A percentile compares a stretch with the other conserved stretches of the same genome.
These are phyloP conservation scores for Pleurotus eryngii DNA, from an alignment of 768 basidiomycete genomes.

Conservation along the genomic window DNA sequence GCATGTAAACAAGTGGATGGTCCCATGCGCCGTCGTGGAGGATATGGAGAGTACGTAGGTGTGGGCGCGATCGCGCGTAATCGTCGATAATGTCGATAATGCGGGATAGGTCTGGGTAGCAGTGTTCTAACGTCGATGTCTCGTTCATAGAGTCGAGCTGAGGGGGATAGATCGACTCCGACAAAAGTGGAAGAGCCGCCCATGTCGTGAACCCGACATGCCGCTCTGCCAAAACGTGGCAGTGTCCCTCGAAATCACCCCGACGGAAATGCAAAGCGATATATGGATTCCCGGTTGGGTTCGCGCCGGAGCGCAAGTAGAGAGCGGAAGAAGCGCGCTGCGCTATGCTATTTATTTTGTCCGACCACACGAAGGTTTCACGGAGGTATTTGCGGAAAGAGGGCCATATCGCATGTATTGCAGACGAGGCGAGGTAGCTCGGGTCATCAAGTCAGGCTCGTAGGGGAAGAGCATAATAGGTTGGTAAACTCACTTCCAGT, in stretches of 20 bases:
- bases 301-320: constrained; percentile 23
- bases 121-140: constrained; percentile 40
- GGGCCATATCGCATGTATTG: constrained; percentile 38
- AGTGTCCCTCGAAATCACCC: constrained; percentile 43
- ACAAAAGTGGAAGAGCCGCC: constrained; percentile 40
- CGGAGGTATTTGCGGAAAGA: constrained; percentile 34
- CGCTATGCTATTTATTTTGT: constrained; percentile 28
- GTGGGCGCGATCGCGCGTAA: constrained; percentile 31
- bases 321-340: constrained; percentile 31
- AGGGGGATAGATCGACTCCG: constrained; percentile 28
- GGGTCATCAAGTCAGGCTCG: background rate
- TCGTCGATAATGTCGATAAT: constrained; percentile 36
- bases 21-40: constrained; percentile 48
- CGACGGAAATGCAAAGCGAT: constrained; percentile 47
- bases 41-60: constrained; percentile 37
- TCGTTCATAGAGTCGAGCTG: constrained; percentile 31
- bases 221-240: constrained; percentile 29
- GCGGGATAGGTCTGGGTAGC: constrained; percentile 38
- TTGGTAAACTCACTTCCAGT: constrained; percentile 33
- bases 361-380: constrained; percentile 40
- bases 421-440: constrained; percentile 38
- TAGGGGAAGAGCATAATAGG: too few species aligned
- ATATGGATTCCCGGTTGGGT: constrained; percentile 30
- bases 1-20: constrained; percentile 40
- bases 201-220: constrained; percentile 43